A percentile compares a stretch with the other conserved stretches of the same genome.
Conservation (phyloP, 306 rosid genomes). For the Chamaecrista fasciculata region DNA sequence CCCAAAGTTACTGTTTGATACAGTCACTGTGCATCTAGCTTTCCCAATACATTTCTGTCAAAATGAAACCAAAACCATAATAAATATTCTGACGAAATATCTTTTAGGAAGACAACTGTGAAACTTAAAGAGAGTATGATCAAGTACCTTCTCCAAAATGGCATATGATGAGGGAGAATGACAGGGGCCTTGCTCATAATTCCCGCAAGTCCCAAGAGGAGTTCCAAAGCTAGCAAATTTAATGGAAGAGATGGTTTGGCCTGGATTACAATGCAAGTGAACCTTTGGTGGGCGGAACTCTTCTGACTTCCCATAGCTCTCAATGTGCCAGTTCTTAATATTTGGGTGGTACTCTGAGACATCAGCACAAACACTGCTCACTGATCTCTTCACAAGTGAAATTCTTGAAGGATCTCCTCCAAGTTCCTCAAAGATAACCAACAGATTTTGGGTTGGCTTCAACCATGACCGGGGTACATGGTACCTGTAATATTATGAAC, state of each 20-base stretch:
- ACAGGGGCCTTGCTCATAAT: conserved; percentile 82
- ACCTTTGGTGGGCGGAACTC: conserved; percentile 84
- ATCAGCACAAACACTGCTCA: conserved; percentile 79
- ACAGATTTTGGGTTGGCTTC: conserved; percentile 73
- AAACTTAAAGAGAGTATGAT: conserved; percentile 19
- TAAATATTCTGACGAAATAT: conserved; percentile 12
- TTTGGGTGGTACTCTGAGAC: conserved; percentile 90
- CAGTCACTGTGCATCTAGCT: conserved; percentile 74
- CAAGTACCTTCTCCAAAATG: conserved; percentile 71
- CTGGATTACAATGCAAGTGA: conserved; percentile 76
- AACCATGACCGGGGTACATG: conserved; percentile 96
- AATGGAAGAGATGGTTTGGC: conserved; percentile 78
- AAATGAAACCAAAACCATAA: conserved; percentile 19
- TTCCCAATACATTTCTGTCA: conserved; percentile 84
- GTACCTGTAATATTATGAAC: conserved; percentile 61
- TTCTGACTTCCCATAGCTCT: conserved; percentile 74
- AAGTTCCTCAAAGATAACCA: conserved; percentile 93
- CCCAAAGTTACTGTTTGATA: conserved; percentile 85
- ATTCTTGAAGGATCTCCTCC: conserved; percentile 90
- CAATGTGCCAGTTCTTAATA: conserved; percentile 91
- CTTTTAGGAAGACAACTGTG: not conserved
- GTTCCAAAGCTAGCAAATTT: conserved; percentile 99
- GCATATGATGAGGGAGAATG: conserved; percentile 72
- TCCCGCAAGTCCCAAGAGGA: conserved; percentile 92
- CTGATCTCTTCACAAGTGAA: conserved; percentile 78